Conservation (phyloP, 192 early-diverging fungal genomes). For the Backusella sp. region DNA sequence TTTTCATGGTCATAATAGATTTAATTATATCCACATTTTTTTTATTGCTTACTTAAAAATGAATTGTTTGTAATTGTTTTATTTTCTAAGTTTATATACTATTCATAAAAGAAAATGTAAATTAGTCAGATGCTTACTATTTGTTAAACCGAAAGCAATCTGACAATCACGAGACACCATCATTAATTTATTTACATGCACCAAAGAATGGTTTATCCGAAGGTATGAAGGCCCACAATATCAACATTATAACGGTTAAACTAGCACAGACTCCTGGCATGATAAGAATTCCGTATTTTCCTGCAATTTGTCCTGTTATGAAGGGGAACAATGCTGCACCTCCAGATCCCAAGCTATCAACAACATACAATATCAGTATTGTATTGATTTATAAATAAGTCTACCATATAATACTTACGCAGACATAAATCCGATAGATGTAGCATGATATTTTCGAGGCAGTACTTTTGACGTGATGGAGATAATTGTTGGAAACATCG, state of each 20-base stretch:
- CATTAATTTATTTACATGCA: not conserved
- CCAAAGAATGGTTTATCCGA: slow-evolving; percentile 3
- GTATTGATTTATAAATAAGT: not conserved
- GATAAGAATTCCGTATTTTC: slow-evolving; percentile 16
- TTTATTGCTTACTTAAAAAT: not conserved
- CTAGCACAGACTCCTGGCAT: slow-evolving; percentile 19
- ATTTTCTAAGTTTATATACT: not conserved
- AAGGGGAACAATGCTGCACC: slow-evolving; percentile 29
- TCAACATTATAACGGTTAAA: slow-evolving; percentile 16
- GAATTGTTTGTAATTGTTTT: not conserved
- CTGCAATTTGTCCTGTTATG: slow-evolving; percentile 22
- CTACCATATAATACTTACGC: slow-evolving; percentile 4
- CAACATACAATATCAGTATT: not conserved
- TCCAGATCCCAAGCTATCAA: slow-evolving; percentile 21
- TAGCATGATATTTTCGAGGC: slow-evolving; percentile 23
- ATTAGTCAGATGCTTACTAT: not conserved
- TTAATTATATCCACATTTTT: not conserved
- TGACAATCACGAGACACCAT: not conserved
- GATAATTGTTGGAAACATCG: slow-evolving; percentile 24
- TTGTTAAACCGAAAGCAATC: not conserved
- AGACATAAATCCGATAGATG: slow-evolving; percentile 32
- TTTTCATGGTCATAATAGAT: not conserved
- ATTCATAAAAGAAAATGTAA: not conserved
- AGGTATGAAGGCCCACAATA: slow-evolving; percentile 27
- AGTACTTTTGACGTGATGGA: slow-evolving; percentile 27